Base-by-base conservation (phyloP, 2,329 filamentous ascomycete genomes). In the Colletotrichum sp. region DNA sequence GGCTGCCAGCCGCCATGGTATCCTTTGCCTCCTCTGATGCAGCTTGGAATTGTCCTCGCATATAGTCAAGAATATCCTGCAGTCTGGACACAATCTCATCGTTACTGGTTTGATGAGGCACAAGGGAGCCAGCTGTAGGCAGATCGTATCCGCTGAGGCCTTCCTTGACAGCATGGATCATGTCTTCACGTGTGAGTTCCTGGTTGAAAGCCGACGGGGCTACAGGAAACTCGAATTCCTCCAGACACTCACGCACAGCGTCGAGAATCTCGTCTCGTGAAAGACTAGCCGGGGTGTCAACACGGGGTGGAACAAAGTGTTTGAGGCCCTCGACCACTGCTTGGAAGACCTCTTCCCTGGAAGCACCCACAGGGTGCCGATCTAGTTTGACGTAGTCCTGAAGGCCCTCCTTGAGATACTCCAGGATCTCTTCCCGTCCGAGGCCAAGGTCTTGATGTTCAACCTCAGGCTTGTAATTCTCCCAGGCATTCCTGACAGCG, bases 381-480 rank as follows among this genome's bases (percentile, higher is more conserved):
- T 87, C 85, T 21, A 83, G 86, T 16, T 89, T 88, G 2, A 89
- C 89, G 81, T 97, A 96, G 62, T 95, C 92, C 78, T 94, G 92
- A 1, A 98, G 89, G 1, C 96, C 96, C 85, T 98, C 94, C 78
- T 94, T 93, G 30, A 98, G 89, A 78, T 96, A 98, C 52, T 94
- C 92, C 16, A 98, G 88, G 63, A 98, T 94, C 81, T 98, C 96
- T 14, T 98, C 95, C 7, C 95, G 91, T 82, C 98, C 96, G 1
- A 98, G 88, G 3, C 96, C 96, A 77, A 97, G 94, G 80, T 98
- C 95, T 79, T 98, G 94, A 6, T 98, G 90, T 79, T 98, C 94
- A 66, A 98, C 95, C 79, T 98, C 95, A 1, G 96, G 96, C 84
- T 98, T 98, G 85, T 98, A 98, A 69, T 93, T 95, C 81, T 98